Evolutionary conservation across 1,284 basidiomycete species (phyloP).

Genomic region (Thecaphora frezii): DNA sequence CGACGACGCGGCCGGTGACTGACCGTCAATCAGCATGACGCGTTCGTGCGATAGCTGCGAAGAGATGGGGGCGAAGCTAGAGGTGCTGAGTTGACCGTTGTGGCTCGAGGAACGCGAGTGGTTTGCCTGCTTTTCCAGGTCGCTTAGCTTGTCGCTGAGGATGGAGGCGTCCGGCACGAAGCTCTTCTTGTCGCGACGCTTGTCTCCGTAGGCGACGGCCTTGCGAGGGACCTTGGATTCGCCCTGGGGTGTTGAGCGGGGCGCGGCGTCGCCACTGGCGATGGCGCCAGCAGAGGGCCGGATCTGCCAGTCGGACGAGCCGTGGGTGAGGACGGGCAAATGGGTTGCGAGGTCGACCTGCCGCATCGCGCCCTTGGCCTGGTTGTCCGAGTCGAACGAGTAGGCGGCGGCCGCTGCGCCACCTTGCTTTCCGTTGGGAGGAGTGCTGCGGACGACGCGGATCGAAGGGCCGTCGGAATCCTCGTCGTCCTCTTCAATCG

Average conservation of each 20-base stretch:
- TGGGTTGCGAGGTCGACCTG: conserved; percentile 11
- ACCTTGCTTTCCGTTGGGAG: background rate
- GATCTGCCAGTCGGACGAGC: conserved; percentile 13
- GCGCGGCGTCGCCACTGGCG: background rate
- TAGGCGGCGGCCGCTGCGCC: conserved; percentile 6
- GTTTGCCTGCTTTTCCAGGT: conserved; percentile 12
- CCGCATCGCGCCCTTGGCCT: conserved; percentile 8
- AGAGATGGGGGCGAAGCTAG: too few species aligned
- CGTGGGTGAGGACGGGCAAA: conserved; percentile 6
- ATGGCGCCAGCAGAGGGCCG: conserved; percentile 2
- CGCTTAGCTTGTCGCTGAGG: conserved; percentile 16
- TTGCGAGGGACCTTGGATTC: background rate
- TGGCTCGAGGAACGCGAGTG: too few species aligned
- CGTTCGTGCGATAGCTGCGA: too few species aligned
- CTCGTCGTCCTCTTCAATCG: too few species aligned
- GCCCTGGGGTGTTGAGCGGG: conserved; percentile 1
- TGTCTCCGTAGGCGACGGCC: background rate
- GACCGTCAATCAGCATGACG: too few species aligned
- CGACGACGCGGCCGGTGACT: too few species aligned
- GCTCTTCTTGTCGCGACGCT: conserved; percentile 3
- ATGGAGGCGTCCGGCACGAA: conserved; percentile 14
- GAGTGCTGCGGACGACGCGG: too few species aligned
- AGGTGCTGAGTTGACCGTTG: too few species aligned
- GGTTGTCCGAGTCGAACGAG: conserved; percentile 13
- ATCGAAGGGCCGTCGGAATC: too few species aligned